These are phyloP conservation scores for Annona squamosa DNA, from an alignment of 164 flowering plant genomes.

Conservation along the genomic window DNA sequence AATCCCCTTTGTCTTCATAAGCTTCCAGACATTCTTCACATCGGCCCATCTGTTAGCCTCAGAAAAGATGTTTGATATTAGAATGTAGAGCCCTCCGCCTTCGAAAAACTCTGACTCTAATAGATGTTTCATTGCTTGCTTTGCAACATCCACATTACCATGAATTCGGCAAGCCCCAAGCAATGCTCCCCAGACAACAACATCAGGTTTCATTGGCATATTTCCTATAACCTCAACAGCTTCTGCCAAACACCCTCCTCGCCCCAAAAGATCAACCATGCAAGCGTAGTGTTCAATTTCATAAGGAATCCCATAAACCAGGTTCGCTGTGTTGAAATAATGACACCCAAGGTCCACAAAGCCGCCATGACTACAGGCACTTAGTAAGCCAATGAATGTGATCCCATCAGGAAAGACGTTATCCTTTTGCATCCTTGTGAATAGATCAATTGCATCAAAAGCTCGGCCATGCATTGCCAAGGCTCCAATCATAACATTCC, in stretches of 20 bases:
- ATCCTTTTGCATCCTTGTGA: constrained; percentile 30
- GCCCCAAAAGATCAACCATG: constrained; percentile 48
- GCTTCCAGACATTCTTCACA: constrained; percentile 33
- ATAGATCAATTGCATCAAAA: constrained; percentile 28
- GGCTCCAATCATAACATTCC: constrained; percentile 47
- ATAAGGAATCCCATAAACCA: constrained; percentile 19
- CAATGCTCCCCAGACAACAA: constrained; percentile 48
- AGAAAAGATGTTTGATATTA: constrained; percentile 40
- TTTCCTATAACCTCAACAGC: constrained; percentile 31
- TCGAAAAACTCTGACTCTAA: constrained; percentile 31
- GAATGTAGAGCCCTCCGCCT: constrained; percentile 47
- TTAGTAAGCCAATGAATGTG: constrained; percentile 46
- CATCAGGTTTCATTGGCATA: constrained; percentile 50
- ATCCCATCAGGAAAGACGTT: constrained; percentile 37
- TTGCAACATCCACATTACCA: constrained; percentile 28
- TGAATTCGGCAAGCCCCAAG: constrained; percentile 50
- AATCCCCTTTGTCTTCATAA: constrained; percentile 36
- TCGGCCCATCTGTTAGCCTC: constrained; percentile 48
- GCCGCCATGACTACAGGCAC: constrained; percentile 53
- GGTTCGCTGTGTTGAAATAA: constrained; percentile 32
- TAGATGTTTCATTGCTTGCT: constrained; percentile 32
- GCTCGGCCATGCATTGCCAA: constrained; percentile 46
- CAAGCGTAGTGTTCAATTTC: constrained; percentile 52
- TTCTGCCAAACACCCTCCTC: constrained; percentile 36
- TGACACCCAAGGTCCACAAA: constrained; percentile 30